Evolutionary conservation across 2,329 filamentous ascomycete genomes (phyloP), one percentile per base, ranked within the genome.

Genomic region (Leptographium radiaticola): DNA sequence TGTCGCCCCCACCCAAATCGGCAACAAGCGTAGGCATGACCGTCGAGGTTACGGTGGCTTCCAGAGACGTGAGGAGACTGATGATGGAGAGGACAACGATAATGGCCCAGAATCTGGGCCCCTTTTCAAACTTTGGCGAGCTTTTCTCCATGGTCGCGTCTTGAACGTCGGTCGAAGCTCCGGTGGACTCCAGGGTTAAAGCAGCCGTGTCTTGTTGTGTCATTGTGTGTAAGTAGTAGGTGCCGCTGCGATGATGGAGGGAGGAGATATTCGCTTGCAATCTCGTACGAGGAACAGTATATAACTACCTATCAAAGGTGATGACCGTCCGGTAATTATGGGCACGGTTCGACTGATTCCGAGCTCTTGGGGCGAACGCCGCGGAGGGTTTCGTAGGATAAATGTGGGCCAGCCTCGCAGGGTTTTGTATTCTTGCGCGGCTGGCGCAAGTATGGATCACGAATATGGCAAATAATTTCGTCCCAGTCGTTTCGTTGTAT

Each of bases 11-110:
- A 6, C 31, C 50, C 42, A 52, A 18, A n/a, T 20, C 40, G 4
- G 50, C 50, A 12, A 52, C 39, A n/a, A 52, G 30, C n/a, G 20
- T 15, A 16, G 50, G 50, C 50, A 52, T 31, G 15, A 45, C 50
- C 6, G 50, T 52, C 30, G 50, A 52, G 12, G 50, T 52, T 9
- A 52, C n/a, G 1, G 50, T 52, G 25, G 50, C 40, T 25, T 52
- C 50, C 40, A 45, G 7, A n/a, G 50, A 25, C 40, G 50, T 52
- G 18, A 52, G 20, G 33, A 45, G 50, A 18, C 38, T 45, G 50
- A n/a, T 36, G 30, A 52, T 6, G 20, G 50, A 33, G 11, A 52
- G 30, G 10, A 43, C 50, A 12, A 52, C 15, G 15, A 52, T 12
- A 10, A 52, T 52, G 40, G 40, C 40, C 40, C 40, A 52, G 40